These are phyloP conservation scores for Annona cherimola DNA, from an alignment of 164 flowering plant species.

Conservation along the genomic window DNA sequence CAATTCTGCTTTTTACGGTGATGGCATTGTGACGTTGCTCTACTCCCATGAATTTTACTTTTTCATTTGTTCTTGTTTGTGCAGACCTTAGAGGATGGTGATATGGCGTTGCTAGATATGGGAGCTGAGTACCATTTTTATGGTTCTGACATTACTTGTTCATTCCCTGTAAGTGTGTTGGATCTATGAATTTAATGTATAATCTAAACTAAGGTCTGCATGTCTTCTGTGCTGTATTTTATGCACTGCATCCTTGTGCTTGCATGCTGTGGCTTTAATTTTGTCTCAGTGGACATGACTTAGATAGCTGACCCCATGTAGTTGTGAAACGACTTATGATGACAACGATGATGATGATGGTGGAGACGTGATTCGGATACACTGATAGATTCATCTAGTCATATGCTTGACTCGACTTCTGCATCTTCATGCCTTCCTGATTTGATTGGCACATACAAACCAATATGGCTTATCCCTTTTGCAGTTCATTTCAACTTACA, in stretches of 20 bases:
- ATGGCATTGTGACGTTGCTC: too few species aligned
- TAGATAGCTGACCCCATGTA: background rate
- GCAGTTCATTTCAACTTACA: background rate
- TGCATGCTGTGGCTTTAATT: background rate
- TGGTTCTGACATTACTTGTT: conserved; percentile 94
- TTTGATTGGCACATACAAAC: background rate
- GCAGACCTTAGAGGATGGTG: conserved; percentile 80
- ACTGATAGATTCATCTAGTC: background rate
- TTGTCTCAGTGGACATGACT: background rate
- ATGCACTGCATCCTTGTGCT: background rate
- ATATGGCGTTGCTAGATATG: conserved; percentile 93
- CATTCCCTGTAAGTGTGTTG: conserved; percentile 69
- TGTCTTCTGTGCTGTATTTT: background rate
- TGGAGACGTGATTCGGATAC: too few species aligned
- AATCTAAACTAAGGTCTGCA: background rate
- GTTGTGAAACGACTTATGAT: too few species aligned
- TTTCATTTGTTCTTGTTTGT: conserved; percentile 4
- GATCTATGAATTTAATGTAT: background rate
- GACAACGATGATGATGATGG: too few species aligned
- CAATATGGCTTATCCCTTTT: background rate
- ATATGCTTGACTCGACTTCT: background rate
- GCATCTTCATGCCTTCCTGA: background rate
- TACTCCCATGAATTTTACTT: background rate
- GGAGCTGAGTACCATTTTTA: conserved; percentile 94
- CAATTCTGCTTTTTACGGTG: too few species aligned